Evolutionary conservation across 2,329 filamentous ascomycete genomes (phyloP).

Genomic region (Colletotrichum cuscutae): DNA sequence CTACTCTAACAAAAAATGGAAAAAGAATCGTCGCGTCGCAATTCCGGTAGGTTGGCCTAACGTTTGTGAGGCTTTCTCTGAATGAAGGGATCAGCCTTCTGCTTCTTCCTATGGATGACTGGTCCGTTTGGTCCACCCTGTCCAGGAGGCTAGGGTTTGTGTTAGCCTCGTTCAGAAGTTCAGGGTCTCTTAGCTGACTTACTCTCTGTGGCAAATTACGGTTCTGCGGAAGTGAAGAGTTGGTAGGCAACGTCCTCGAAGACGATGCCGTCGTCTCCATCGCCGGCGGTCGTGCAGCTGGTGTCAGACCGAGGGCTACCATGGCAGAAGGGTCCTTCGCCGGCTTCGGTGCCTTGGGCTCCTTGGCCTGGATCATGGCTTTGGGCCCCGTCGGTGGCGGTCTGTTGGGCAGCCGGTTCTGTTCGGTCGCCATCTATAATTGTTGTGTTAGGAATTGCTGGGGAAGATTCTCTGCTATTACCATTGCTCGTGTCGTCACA

Average conservation of each 20-base stretch:
- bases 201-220: slow-evolving; percentile 26
- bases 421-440: slow-evolving; percentile 31
- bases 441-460: slow-evolving; percentile 14
- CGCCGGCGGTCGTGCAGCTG: slow-evolving; percentile 55
- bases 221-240: slow-evolving; percentile 1
- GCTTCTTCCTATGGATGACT: slow-evolving; percentile 48
- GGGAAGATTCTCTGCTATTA: neutral
- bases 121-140: slow-evolving; percentile 29
- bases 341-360: slow-evolving; percentile 38
- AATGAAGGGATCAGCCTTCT: slow-evolving; percentile 57
- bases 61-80: slow-evolving; percentile 46
- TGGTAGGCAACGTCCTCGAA: slow-evolving; percentile 29
- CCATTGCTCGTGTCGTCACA: slow-evolving; percentile 38
- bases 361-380: slow-evolving; percentile 10
- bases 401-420: slow-evolving; percentile 25
- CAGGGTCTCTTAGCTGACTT: neutral
- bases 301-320: slow-evolving; percentile 60
- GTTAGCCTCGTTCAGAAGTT: slow-evolving; percentile 1
- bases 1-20: slow-evolving; percentile 23
- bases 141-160: slow-evolving; percentile 11
- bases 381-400: slow-evolving; percentile 35
- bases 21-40: slow-evolving; percentile 20
- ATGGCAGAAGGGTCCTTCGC: slow-evolving; percentile 61
- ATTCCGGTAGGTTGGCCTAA: slow-evolving; percentile 7
- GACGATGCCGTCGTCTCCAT: slow-evolving; percentile 25